Conservation (phyloP, 257 asterid species). For the Forsythia suspensa region DNA sequence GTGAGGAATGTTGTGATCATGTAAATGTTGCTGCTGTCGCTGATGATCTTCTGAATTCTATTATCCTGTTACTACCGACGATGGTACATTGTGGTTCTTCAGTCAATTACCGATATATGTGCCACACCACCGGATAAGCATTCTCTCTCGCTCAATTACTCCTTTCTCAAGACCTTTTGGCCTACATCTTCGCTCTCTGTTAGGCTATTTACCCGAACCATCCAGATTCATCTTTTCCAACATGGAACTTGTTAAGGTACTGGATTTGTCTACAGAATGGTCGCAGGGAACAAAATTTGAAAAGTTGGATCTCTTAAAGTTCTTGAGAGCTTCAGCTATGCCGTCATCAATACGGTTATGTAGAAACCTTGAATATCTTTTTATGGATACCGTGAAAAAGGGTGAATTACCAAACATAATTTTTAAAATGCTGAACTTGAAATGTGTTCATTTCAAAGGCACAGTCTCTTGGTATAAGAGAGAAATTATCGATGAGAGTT, state of each 20-base stretch:
- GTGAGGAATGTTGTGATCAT: too few relatives aligned
- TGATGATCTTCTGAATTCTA: too few relatives aligned
- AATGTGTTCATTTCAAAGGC: not conserved
- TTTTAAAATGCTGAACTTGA: slow-evolving; percentile 22
- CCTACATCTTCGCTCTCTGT: too few relatives aligned
- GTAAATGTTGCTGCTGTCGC: not conserved
- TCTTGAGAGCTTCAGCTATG: too few relatives aligned
- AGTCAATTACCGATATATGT: not conserved
- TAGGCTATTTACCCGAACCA: too few relatives aligned
- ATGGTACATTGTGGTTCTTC: not conserved
- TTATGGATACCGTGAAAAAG: too few relatives aligned
- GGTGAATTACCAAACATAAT: not conserved
- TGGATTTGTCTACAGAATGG: not conserved
- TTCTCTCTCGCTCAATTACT: too few relatives aligned
- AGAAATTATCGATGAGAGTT: too few relatives aligned
- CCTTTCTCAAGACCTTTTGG: too few relatives aligned
- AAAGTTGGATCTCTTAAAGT: too few relatives aligned
- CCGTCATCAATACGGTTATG: not conserved
- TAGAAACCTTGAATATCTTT: not conserved
- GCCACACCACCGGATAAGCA: too few relatives aligned
- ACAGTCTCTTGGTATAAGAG: not conserved
- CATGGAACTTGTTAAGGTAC: not conserved
- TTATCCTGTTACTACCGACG: not conserved
- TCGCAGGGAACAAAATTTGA: not conserved
- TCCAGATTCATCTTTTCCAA: too few relatives aligned